Base-by-base conservation (phyloP, 352 stramenopile species). In the Globisporangium lucens region DNA sequence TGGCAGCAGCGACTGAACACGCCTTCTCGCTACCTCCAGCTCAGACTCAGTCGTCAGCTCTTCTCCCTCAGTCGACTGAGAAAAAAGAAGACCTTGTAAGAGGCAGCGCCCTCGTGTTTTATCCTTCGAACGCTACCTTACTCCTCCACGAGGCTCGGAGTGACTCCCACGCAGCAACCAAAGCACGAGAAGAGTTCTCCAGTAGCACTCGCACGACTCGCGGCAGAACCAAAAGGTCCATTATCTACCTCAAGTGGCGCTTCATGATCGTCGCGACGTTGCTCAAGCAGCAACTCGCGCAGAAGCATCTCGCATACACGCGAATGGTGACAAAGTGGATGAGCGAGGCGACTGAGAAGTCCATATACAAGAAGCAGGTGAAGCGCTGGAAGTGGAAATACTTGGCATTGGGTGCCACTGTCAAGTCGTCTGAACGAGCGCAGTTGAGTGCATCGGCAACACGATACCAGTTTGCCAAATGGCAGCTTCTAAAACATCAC, bases 381-480 rank as follows among this genome's bases (percentile, higher is more conserved):
- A 71, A 69, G 30, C 67, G 52, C 2, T 77, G 66, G 70, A 73
- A 79, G 57, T 82, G 70, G 75, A 77, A 75, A 15, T 79, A 53
- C 29, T 72, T 81, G 22, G 65, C 63, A 46, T 38, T 66, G n/a
- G 67, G 56, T 22, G 62, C 71, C 13, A 47, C 68, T 30, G n/a
- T 2, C 20, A 15, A 43, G n/a, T 17, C 58, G 67, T 22, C 6
- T 41, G 15, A 20, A 24, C 52, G 55, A 61, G 15, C 12, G 2
- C 17, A 22, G 15, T 22, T 43, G 4, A 33, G 8, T 20, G 17
- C 2, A 20, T 41, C 13, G 8, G 5, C 12, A 24, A 29, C n/a
- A 2, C n/a, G 0, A 4, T 29, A 38, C 29, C 71, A 73, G 58
- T 56, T 51, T 51, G 43, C 51, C 35, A 47, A 58, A 9, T 79